Percentiles rank a stretch among this genome's conserved stretches.
These are phyloP conservation scores for Russula sp. DNA, from an alignment of 768 basidiomycete species.

Conservation along the genomic window DNA sequence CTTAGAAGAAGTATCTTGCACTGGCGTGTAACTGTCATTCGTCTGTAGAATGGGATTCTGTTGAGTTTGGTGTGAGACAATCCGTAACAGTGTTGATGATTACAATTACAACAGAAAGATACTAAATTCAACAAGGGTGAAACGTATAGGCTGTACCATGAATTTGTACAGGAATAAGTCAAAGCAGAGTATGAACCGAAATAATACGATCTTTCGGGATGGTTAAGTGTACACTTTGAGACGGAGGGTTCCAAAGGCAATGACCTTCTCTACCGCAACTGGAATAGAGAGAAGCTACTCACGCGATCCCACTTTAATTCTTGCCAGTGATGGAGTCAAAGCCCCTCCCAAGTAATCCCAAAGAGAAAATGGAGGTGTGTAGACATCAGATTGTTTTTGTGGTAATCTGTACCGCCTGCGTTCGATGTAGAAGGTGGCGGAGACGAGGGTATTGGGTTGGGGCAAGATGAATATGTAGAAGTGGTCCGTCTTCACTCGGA, in stretches of 20 bases:
- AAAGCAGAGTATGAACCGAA: constrained; percentile 90
- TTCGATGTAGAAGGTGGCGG: constrained; percentile 24
- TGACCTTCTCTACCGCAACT: constrained; percentile 87
- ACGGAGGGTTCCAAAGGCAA: constrained; percentile 21
- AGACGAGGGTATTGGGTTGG: constrained; percentile 52
- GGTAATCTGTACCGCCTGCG: constrained; percentile 16
- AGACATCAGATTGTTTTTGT: constrained; percentile 28
- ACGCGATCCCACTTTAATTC: constrained; percentile 96
- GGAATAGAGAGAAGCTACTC: constrained; percentile 91
- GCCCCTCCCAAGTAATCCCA: constrained; percentile 88
- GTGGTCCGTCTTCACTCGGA: constrained; percentile 33
- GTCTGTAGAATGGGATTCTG: no score
- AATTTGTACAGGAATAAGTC: constrained; percentile 98
- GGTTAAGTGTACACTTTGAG: background rate
- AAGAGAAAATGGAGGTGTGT: constrained; percentile 63
- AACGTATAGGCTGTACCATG: constrained; percentile 94
- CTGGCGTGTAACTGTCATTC: no score
- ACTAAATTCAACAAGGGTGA: constrained; percentile 63
- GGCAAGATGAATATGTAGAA: constrained; percentile 73
- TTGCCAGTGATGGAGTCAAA: constrained; percentile 91
- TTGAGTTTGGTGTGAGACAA: no score
- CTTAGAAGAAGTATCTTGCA: no score
- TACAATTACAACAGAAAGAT: no score
- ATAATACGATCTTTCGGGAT: constrained; percentile 69
- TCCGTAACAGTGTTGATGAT: no score